phyloP scores from a whole-genome alignment of 257 asterid genomes.

The Plantago ovata region DNA sequence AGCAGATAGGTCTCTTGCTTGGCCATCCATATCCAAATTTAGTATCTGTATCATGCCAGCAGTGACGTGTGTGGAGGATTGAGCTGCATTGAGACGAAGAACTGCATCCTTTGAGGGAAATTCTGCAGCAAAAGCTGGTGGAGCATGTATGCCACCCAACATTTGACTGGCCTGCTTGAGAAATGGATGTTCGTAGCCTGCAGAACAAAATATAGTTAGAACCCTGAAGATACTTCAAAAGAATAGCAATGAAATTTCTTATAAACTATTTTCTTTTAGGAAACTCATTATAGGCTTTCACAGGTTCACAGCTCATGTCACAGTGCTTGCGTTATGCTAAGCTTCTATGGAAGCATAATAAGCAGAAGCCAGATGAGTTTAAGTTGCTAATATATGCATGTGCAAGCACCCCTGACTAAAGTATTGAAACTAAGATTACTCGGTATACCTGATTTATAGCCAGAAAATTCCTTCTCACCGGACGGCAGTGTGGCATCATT shows the following conservation, averaged over 20 bases:
- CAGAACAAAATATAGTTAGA: slow-evolving; percentile 14
- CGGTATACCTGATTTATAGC: slow-evolving; percentile 43
- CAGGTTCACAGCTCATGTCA: no score
- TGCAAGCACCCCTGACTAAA: neutral
- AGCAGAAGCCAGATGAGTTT: neutral
- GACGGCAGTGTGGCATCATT: slow-evolving; percentile 24
- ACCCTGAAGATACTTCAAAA: neutral
- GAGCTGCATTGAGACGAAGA: slow-evolving; percentile 41
- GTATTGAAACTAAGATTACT: neutral
- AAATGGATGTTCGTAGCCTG: slow-evolving; percentile 64
- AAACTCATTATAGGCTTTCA: no score
- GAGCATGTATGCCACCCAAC: slow-evolving; percentile 81
- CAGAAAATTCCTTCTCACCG: slow-evolving; percentile 27
- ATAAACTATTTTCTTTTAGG: no score
- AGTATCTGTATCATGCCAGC: slow-evolving; percentile 70
- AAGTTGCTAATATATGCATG: neutral
- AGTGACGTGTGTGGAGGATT: slow-evolving; percentile 56
- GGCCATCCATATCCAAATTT: slow-evolving; percentile 25
- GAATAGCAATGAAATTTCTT: neutral
- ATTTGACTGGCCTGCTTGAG: slow-evolving; percentile 65
- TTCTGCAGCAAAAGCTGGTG: slow-evolving; percentile 89
- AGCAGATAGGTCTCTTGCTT: slow-evolving; percentile 27
- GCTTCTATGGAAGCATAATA: no score
- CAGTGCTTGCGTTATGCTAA: no score
- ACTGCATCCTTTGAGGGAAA: slow-evolving; percentile 59